These are phyloP conservation scores for Pythium oligandrum DNA, from an alignment of 352 stramenopile genomes.

Conservation along the genomic window DNA sequence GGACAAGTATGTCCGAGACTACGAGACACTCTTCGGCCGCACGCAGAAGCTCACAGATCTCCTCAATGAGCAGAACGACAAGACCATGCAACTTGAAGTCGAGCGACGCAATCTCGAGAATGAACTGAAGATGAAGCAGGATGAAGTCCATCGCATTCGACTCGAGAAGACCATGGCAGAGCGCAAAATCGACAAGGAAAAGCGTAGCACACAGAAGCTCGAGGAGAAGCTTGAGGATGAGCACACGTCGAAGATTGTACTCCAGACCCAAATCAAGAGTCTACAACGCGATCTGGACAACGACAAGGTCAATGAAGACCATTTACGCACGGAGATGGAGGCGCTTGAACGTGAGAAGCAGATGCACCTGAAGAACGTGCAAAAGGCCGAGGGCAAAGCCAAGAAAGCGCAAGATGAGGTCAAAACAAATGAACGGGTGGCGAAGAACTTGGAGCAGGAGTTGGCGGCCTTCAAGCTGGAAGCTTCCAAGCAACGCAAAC, in stretches of 20 bases:
- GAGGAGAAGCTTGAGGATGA: conserved; percentile 91
- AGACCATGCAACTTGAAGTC: conserved; percentile 79
- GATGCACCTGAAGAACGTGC: conserved; percentile 77
- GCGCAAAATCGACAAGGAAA: conserved; percentile 86
- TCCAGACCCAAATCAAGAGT: conserved; percentile 82
- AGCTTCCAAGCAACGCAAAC: conserved; percentile 84
- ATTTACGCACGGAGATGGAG: conserved; percentile 70
- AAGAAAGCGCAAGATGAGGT: conserved; percentile 88
- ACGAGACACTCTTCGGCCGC: conserved; percentile 87
- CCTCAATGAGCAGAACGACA: conserved; percentile 90
- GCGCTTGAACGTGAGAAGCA: conserved; percentile 85
- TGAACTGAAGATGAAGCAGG: conserved; percentile 78
- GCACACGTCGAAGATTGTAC: conserved; percentile 74
- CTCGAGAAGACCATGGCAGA: conserved; percentile 90
- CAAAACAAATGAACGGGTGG: conserved; percentile 90
- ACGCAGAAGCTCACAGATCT: conserved; percentile 92
- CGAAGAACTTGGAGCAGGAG: conserved; percentile 82
- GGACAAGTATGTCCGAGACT: conserved; percentile 92
- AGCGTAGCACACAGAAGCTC: conserved; percentile 81
- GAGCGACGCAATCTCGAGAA: conserved; percentile 77
- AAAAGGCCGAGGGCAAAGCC: conserved; percentile 81
- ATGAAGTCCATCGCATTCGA: conserved; percentile 80
- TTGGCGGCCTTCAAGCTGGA: conserved; percentile 81
- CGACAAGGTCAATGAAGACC: conserved; percentile 76
- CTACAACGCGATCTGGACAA: conserved; percentile 75